Evolutionary conservation across 2,329 filamentous ascomycete species (phyloP).

Genomic region (Talaromyces sp.): DNA sequence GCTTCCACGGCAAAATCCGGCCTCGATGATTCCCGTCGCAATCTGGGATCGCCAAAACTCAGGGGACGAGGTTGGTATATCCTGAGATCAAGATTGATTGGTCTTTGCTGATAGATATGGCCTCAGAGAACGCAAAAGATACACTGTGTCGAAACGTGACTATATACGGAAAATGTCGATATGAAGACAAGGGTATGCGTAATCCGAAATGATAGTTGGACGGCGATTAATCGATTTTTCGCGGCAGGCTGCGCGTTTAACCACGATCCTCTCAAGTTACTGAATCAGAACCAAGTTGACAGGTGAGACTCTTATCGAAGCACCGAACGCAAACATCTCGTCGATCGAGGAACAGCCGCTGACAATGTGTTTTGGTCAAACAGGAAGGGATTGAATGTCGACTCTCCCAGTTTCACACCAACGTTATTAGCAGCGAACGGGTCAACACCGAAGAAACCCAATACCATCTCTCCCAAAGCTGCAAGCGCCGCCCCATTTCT

Average conservation of each 20-base stretch:
- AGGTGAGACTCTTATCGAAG: slow-evolving; percentile 31
- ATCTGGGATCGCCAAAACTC: slow-evolving; percentile 46
- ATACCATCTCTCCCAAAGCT: slow-evolving; percentile 77
- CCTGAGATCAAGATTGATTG: not conserved
- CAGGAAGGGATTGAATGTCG: slow-evolving; percentile 83
- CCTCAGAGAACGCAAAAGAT: slow-evolving; percentile 72
- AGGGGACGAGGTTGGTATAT: slow-evolving; percentile 47
- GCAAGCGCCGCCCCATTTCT: slow-evolving; percentile 71
- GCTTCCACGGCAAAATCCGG: slow-evolving; percentile 43
- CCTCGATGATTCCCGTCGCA: slow-evolving; percentile 46
- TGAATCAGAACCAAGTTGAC: slow-evolving; percentile 39
- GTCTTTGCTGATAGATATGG: slow-evolving; percentile 8
- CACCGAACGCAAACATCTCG: not conserved
- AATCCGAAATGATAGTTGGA: not conserved
- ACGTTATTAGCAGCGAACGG: slow-evolving; percentile 42
- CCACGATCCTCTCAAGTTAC: slow-evolving; percentile 69
- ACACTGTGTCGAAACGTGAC: slow-evolving; percentile 88
- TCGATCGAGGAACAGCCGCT: slow-evolving; percentile 20
- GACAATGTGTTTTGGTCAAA: slow-evolving; percentile 24
- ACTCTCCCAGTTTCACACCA: slow-evolving; percentile 93
- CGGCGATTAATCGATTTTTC: slow-evolving; percentile 7
- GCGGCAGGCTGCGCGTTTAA: slow-evolving; percentile 73
- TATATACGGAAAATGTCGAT: slow-evolving; percentile 90
- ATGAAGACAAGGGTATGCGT: slow-evolving; percentile 71
- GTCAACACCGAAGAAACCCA: slow-evolving; percentile 59